Percentiles rank a stretch among this genome's conserved stretches.
phyloP scores from a whole-genome alignment of 345 rosid genomes.

The Citrus mangshanensis region DNA sequence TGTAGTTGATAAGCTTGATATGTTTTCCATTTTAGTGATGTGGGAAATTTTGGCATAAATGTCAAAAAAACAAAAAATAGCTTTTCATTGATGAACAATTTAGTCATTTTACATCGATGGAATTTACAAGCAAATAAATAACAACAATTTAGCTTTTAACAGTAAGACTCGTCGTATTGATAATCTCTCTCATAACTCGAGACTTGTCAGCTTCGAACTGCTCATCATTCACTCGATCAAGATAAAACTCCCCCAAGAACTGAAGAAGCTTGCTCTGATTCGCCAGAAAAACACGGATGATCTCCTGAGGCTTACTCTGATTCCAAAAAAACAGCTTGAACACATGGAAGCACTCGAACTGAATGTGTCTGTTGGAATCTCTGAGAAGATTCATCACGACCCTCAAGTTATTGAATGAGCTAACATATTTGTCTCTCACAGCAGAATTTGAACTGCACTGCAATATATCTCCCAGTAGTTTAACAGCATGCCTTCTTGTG shows the following conservation, averaged over 20 bases:
- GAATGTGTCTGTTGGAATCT: background rate
- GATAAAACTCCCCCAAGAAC: background rate
- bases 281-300: background rate
- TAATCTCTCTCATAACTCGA: background rate
- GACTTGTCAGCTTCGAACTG: background rate
- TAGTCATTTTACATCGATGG: too few species aligned
- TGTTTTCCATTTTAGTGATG: background rate
- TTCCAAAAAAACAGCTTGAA: background rate
- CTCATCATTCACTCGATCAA: background rate
- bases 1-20: background rate
- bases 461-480: background rate
- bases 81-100: too few species aligned
- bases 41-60: too few species aligned
- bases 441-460: background rate
- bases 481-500: background rate
- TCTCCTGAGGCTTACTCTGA: background rate
- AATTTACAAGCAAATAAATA: too few species aligned
- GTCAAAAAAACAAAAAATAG: too few species aligned
- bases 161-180: background rate
- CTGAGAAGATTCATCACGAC: background rate
- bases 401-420: background rate
- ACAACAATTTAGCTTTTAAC: background rate
- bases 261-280: background rate
- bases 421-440: background rate
- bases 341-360: background rate